Base-by-base conservation (phyloP, 257 asterid species). In the Handroanthus guayacan region DNA sequence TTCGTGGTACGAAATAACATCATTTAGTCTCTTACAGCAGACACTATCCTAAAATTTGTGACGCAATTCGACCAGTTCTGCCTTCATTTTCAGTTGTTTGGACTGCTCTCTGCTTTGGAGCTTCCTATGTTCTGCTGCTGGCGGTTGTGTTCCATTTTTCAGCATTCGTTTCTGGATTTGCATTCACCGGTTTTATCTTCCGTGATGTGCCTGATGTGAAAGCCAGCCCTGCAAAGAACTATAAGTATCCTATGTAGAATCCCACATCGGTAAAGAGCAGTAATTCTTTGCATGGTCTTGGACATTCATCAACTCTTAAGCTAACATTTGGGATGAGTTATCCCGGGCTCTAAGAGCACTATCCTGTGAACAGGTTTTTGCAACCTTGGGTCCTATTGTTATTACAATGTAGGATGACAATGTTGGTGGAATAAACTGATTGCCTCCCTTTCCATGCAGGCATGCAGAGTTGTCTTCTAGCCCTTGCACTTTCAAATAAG, bases 391-490 rank as follows among this genome's bases (percentile, higher is more conserved):
- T 75, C 0, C 5, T 41, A 51, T 41, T 71, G 39, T 62, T 34
- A 9, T 0, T 17, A 9, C 5, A 1, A 0, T 63, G 67, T 54
- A 43, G 44, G 8, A 66, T 68, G 37, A 74, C 45, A 55, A 52
- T 71, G 44, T 65, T 78, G 74, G 16, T n/a, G 51, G 16, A 75
- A 58, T 48, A 64, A 75, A 75, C 75, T 69, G 62, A 74, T 64
- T 3, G 43, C 52, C 65, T 54, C 31, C 16, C 74, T 47, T 48
- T 76, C 12, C 43, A 13, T 76, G 54, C 80, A 92, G 99, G 99
- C 75, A 95, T 95, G 99, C 99, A 95, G 83, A 95, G 99, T 89
- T 92, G 99, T 79, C 99, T 95, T 80, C 77, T 95, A 81, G 99
- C 97, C 65, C 97, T 92, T 67, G 97, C 97, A 36, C 97, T 95